phyloP scores from a whole-genome alignment of 2,329 filamentous ascomycete genomes.

The Diplocarpon rosae region DNA sequence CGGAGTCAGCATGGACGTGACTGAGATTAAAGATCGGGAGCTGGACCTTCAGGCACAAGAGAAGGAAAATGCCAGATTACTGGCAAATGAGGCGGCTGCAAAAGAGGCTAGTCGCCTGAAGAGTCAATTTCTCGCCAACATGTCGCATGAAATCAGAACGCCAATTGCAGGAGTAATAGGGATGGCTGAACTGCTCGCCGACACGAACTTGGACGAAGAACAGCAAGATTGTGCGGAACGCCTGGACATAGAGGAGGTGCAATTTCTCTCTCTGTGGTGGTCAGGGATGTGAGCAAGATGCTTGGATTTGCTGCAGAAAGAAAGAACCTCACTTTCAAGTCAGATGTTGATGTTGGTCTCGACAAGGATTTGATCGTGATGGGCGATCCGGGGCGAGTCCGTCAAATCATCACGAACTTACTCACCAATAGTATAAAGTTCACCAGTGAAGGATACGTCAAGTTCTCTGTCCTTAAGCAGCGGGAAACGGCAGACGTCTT shows the following conservation, averaged over 20 bases:
- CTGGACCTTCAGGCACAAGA: constrained; percentile 51
- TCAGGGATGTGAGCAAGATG: constrained; percentile 78
- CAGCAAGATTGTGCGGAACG: constrained; percentile 63
- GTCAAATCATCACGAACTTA: constrained; percentile 74
- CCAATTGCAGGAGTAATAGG: constrained; percentile 73
- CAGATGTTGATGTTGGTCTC: constrained; percentile 47
- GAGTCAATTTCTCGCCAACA: constrained; percentile 69
- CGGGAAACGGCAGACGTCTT: constrained; percentile 53
- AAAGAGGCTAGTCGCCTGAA: constrained; percentile 74
- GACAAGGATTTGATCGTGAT: constrained; percentile 65
- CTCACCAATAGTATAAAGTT: constrained; percentile 71
- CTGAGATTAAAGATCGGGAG: constrained; percentile 56
- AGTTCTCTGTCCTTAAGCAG: constrained; percentile 52
- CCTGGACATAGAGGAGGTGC: constrained; percentile 69
- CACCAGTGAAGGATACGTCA: constrained; percentile 56
- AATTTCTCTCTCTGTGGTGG: constrained; percentile 65
- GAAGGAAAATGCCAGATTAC: constrained; percentile 56
- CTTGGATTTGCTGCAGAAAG: constrained; percentile 73
- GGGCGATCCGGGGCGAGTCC: constrained; percentile 72
- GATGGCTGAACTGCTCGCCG: constrained; percentile 64
- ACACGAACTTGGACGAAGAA: constrained; percentile 57
- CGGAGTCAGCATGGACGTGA: constrained; percentile 71
- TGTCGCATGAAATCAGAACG: constrained; percentile 71
- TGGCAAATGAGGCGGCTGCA: constrained; percentile 66
- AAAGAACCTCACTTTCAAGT: constrained; percentile 64